Percentiles rank a stretch among this genome's conserved stretches.
phyloP scores from a whole-genome alignment of 2,329 filamentous ascomycete species.

The Hypoxylon sp. region DNA sequence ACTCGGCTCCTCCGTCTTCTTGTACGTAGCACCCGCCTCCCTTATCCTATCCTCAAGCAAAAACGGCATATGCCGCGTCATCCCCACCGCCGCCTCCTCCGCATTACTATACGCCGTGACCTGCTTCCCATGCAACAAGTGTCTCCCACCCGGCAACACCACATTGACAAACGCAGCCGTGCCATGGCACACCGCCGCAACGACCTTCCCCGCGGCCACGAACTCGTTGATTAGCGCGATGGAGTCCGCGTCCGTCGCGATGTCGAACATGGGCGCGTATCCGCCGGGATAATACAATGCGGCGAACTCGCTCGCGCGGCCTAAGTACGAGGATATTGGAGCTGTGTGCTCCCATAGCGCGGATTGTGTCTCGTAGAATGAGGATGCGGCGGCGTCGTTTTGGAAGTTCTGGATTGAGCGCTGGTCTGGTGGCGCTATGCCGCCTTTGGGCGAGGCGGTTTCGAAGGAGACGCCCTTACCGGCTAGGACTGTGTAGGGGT shows the following conservation, averaged over 20 bases:
- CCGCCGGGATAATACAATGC: conserved; percentile 71
- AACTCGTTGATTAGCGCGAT: conserved; percentile 74
- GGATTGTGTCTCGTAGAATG: conserved; percentile 69
- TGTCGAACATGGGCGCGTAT: conserved; percentile 76
- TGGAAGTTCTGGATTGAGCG: conserved; percentile 67
- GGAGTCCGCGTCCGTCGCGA: conserved; percentile 68
- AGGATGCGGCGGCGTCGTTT: conserved; percentile 63
- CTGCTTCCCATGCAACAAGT: conserved; percentile 67
- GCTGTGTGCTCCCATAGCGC: conserved; percentile 73
- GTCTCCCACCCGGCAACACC: conserved; percentile 63
- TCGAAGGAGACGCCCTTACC: conserved; percentile 65
- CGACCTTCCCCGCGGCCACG: conserved; percentile 69
- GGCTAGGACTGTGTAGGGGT: conserved; percentile 71
- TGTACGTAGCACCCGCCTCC: conserved; percentile 66
- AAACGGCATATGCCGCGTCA: conserved; percentile 67
- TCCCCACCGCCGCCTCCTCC: conserved; percentile 64
- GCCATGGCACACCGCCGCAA: conserved; percentile 78
- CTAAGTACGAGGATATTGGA: conserved; percentile 68
- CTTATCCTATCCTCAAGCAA: conserved; percentile 69
- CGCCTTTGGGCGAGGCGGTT: conserved; percentile 73
- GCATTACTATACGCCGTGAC: conserved; percentile 72
- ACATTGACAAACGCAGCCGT: conserved; percentile 73
- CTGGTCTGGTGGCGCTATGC: conserved; percentile 72
- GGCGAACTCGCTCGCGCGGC: conserved; percentile 70
- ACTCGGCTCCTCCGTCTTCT: conserved; percentile 68